Evolutionary conservation across 768 basidiomycete species (phyloP).

Genomic region (Lentinula lateritia): DNA sequence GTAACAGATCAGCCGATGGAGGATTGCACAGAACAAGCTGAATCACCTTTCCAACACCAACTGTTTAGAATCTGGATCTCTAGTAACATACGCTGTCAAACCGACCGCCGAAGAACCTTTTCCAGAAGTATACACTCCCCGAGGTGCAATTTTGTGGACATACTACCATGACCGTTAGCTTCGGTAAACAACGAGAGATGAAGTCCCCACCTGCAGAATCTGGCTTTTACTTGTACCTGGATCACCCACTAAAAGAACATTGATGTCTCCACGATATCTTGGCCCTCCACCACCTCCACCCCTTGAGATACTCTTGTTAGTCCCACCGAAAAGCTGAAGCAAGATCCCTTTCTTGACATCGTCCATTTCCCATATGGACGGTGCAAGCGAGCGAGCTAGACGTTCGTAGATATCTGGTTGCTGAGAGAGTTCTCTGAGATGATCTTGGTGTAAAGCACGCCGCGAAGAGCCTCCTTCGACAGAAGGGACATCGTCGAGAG

Average conservation of each 20-base stretch:
- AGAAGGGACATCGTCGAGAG: slow-evolving; percentile 51
- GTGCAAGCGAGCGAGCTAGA: slow-evolving; percentile 81
- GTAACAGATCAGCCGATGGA: not conserved
- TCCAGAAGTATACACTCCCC: slow-evolving; percentile 96
- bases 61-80: slow-evolving; percentile 97
- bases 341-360: slow-evolving; percentile 99
- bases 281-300: slow-evolving; percentile 97
- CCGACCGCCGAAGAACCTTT: slow-evolving; percentile 99
- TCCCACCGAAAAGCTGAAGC: slow-evolving; percentile 94
- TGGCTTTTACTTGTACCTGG: slow-evolving; percentile 97
- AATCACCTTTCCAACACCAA: slow-evolving; percentile 90
- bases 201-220: slow-evolving; percentile 66
- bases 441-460: slow-evolving; percentile 74
- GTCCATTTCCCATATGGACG: slow-evolving; percentile 97
- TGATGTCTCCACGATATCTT: slow-evolving; percentile 96
- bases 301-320: slow-evolving; percentile 89
- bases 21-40: not conserved
- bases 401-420: slow-evolving; percentile 83
- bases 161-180: slow-evolving; percentile 48
- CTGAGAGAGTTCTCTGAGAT: slow-evolving; percentile 65
- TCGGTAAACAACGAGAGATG: not conserved
- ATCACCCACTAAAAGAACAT: slow-evolving; percentile 94
- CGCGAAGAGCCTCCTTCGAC: slow-evolving; percentile 39
- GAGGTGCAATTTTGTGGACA: slow-evolving; percentile 96
- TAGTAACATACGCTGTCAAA: slow-evolving; percentile 96